Evolutionary conservation across 2,329 filamentous ascomycete species (phyloP).

Genomic region (Xylariaceae sp.): DNA sequence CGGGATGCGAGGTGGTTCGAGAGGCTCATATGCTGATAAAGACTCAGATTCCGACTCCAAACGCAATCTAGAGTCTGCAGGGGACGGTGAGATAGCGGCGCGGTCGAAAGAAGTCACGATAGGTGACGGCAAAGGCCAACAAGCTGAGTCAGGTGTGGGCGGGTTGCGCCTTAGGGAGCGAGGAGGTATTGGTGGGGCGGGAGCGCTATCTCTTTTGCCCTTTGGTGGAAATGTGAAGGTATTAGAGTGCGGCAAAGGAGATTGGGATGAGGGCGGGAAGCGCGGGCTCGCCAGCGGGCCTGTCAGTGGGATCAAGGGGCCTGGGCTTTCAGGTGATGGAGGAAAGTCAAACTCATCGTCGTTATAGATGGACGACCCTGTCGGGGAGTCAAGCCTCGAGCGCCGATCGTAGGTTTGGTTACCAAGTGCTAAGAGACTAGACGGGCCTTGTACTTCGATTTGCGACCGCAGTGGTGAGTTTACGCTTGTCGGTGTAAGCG

Average conservation of each 20-base stretch:
- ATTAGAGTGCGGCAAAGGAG: constrained; percentile 2
- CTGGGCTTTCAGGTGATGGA: constrained; percentile 37
- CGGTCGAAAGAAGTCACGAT: constrained; percentile 23
- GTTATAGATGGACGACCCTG: constrained; percentile 30
- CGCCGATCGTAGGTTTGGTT: not conserved
- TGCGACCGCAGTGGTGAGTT: constrained; percentile 16
- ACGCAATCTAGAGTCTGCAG: constrained; percentile 17
- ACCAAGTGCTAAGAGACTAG: not conserved
- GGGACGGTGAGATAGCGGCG: constrained; percentile 15
- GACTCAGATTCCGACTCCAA: constrained; percentile 19
- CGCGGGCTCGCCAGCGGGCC: constrained; percentile 37
- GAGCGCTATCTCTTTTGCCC: constrained; percentile 16
- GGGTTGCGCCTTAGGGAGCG: constrained; percentile 24
- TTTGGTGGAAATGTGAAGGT: constrained; percentile 14
- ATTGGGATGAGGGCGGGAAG: constrained; percentile 27
- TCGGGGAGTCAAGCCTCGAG: constrained; percentile 24
- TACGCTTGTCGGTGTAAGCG: constrained; percentile 14
- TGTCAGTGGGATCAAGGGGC: constrained; percentile 36
- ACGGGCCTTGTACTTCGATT: not conserved
- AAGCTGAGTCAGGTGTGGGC: constrained; percentile 26
- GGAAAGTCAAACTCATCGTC: constrained; percentile 25
- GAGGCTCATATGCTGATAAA: constrained; percentile 9
- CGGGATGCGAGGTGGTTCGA: constrained; percentile 26
- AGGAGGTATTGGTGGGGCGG: constrained; percentile 18
- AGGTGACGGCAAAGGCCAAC: constrained; percentile 30